These are phyloP conservation scores for Clavariopsis aquatica DNA, from an alignment of 495 filamentous ascomycete genomes.

Conservation along the genomic window DNA sequence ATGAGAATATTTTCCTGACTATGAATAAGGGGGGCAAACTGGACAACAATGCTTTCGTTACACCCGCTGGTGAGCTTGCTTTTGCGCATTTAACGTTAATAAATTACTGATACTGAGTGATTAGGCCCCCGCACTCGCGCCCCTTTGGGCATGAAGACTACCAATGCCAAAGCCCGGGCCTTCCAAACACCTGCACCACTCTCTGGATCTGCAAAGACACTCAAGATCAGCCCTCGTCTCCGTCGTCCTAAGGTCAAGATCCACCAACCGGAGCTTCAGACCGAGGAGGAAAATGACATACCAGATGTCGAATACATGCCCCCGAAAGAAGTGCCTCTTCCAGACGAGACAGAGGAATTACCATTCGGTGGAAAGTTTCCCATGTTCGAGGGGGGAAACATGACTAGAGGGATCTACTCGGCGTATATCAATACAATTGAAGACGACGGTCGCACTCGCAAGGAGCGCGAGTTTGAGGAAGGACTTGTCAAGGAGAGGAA, in stretches of 20 bases:
- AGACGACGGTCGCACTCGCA: constrained; percentile 58
- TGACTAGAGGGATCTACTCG: constrained; percentile 67
- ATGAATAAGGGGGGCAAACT: constrained; percentile 60
- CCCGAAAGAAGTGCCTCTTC: constrained; percentile 63
- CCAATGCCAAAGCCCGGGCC: constrained; percentile 82
- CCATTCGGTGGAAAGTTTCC: constrained; percentile 50
- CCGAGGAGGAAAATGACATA: constrained; percentile 62
- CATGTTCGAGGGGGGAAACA: constrained; percentile 60
- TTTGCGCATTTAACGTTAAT: not conserved
- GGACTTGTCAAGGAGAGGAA: constrained; percentile 59
- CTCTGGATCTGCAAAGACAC: constrained; percentile 49
- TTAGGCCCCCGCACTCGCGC: constrained; percentile 72
- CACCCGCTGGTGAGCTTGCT: constrained; percentile 70
- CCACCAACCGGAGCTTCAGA: constrained; percentile 50
- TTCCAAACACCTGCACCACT: constrained; percentile 63
- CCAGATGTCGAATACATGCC: constrained; percentile 78
- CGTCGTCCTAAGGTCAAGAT: constrained; percentile 50
- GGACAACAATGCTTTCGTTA: constrained; percentile 67
- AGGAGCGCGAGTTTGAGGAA: constrained; percentile 31
- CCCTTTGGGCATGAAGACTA: constrained; percentile 88
- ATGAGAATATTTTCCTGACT: constrained; percentile 62
- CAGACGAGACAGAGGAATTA: constrained; percentile 77
- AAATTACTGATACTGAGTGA: constrained; percentile 1
- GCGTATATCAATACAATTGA: constrained; percentile 66
- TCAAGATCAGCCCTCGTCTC: constrained; percentile 55